Evolutionary conservation across 495 filamentous ascomycete genomes (phyloP).

Genomic region (Pyrenula massariospora): DNA sequence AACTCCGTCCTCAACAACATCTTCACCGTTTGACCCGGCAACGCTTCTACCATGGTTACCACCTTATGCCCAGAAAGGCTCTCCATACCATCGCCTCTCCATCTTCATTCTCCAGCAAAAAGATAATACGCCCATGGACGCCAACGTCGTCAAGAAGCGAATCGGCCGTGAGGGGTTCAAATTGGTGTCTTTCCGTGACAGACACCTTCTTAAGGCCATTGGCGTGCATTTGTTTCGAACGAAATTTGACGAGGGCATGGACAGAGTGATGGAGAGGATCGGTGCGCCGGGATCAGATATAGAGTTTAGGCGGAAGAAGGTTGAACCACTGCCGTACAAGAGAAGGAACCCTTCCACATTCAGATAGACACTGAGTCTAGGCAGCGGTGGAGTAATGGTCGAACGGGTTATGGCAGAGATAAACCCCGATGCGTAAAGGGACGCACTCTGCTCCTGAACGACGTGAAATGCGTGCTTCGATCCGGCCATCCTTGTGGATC

Average conservation of each 20-base stretch:
- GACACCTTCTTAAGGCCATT: conserved; percentile 56
- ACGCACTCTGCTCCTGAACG: too few relatives aligned
- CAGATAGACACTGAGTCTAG: conserved; percentile 15
- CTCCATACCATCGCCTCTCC: conserved; percentile 78
- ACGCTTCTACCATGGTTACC: conserved; percentile 73
- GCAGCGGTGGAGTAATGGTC: too few relatives aligned
- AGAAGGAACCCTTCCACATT: conserved; percentile 36
- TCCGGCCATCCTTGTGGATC: too few relatives aligned
- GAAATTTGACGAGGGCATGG: conserved; percentile 78
- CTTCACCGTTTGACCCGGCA: background rate
- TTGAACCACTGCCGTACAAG: conserved; percentile 45
- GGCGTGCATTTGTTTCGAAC: conserved; percentile 80
- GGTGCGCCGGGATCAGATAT: conserved; percentile 64
- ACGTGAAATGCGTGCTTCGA: too few relatives aligned
- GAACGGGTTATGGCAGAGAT: too few relatives aligned
- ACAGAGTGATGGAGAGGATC: conserved; percentile 71
- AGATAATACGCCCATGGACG: conserved; percentile 46
- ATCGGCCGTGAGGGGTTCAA: conserved; percentile 52
- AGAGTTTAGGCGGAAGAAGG: conserved; percentile 68
- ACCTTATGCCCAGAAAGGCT: conserved; percentile 77
- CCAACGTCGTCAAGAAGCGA: conserved; percentile 40
- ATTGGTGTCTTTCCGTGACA: conserved; percentile 58
- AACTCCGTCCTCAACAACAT: background rate
- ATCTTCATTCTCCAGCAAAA: conserved; percentile 77
- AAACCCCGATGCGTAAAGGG: too few relatives aligned